These are phyloP conservation scores for Chrysochromulina parva DNA, from an alignment of 78 protist genomes.

Conservation along the genomic window DNA sequence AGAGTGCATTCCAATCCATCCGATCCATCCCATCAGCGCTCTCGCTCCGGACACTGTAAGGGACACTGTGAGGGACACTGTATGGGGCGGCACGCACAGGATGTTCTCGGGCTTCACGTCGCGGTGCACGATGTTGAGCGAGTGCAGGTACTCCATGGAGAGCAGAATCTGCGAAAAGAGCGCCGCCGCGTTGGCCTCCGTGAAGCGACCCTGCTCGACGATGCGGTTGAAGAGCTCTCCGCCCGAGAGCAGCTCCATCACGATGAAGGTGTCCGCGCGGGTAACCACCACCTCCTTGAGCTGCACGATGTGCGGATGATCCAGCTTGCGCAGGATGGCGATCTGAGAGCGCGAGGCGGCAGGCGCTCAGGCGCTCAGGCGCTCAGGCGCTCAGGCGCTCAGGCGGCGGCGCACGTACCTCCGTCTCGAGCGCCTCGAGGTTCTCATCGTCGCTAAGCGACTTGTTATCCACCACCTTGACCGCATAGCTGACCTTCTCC, in stretches of 20 bases:
- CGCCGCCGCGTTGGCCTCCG: background rate
- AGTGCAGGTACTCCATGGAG: conserved; percentile 37
- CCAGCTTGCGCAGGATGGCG: background rate
- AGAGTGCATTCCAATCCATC: too few relatives aligned
- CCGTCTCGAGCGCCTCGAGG: conserved; percentile 5
- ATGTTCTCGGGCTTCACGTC: conserved; percentile 46
- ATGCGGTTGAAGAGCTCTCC: conserved; percentile 17
- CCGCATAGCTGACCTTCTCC: background rate
- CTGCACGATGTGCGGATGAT: conserved; percentile 4
- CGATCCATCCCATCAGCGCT: too few relatives aligned
- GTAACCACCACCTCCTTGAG: conserved; percentile 21
- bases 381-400: too few relatives aligned
- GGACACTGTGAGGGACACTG: too few relatives aligned
- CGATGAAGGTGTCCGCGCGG: background rate
- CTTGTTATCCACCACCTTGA: background rate
- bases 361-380: too few relatives aligned
- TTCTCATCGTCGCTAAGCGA: background rate
- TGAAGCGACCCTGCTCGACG: background rate
- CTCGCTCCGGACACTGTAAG: too few relatives aligned
- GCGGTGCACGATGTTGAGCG: conserved; percentile 35
- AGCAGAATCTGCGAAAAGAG: background rate
- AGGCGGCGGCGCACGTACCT: background rate
- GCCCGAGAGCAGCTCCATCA: conserved; percentile 8
- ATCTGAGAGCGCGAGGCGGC: background rate
- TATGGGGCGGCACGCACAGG: background rate